phyloP scores from a whole-genome alignment of 768 basidiomycete genomes.

The Termitomyces sp. region DNA sequence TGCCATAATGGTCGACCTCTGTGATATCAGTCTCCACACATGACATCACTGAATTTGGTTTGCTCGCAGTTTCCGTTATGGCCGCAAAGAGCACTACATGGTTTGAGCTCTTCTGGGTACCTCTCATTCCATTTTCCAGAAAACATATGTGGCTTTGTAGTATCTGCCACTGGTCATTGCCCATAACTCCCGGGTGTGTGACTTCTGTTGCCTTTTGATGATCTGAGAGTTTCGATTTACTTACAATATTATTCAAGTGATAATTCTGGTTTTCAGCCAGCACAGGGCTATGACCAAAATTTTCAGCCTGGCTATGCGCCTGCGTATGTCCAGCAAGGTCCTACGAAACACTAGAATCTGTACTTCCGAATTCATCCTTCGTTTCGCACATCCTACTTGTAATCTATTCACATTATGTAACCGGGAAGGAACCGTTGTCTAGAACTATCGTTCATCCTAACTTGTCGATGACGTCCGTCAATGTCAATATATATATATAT shows the following conservation, averaged over 20 bases:
- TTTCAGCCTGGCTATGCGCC: slow-evolving; percentile 36
- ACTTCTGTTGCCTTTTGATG: neutral
- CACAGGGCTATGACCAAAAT: slow-evolving; percentile 22
- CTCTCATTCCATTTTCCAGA: slow-evolving; percentile 57
- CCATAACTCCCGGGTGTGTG: slow-evolving; percentile 45
- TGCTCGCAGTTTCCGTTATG: slow-evolving; percentile 45
- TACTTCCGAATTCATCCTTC: neutral
- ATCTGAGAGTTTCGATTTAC: neutral
- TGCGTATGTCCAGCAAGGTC: slow-evolving; percentile 24
- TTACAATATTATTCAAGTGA: slow-evolving; percentile 13
- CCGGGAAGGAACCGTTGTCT: neutral
- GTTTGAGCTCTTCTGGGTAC: slow-evolving; percentile 76
- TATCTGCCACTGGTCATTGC: slow-evolving; percentile 62
- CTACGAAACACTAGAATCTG: slow-evolving; percentile 11
- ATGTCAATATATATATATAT: too few relatives aligned
- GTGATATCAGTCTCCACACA: neutral
- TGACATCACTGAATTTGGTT: slow-evolving; percentile 1
- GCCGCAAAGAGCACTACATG: slow-evolving; percentile 61
- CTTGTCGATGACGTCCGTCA: too few relatives aligned
- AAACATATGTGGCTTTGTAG: slow-evolving; percentile 65
- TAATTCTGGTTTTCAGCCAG: slow-evolving; percentile 16
- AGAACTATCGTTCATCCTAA: neutral
- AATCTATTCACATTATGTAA: neutral
- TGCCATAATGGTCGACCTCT: slow-evolving; percentile 65
- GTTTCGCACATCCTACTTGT: neutral